Percentiles rank a stretch among this genome's conserved stretches.
phyloP scores from a whole-genome alignment of 1,284 basidiomycete genomes.

The Cutaneotrichosporon sp. region DNA sequence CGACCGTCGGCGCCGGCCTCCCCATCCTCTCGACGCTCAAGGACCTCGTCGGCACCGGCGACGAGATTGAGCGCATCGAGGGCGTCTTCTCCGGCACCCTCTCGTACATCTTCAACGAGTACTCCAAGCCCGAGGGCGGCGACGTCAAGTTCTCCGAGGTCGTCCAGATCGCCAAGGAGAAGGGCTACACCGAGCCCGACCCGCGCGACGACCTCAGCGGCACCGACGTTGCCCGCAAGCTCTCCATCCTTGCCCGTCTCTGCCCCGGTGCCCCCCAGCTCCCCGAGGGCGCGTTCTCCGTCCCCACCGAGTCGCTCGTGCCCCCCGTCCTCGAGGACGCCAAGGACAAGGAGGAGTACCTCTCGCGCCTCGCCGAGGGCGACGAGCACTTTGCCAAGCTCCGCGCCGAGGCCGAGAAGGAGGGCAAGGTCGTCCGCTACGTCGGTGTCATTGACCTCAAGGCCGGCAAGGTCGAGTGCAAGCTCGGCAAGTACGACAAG shows the following conservation, averaged over 20 bases:
- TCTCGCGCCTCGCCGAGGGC: constrained; percentile 76
- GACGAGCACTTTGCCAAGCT: constrained; percentile 78
- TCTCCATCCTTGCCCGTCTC: constrained; percentile 88
- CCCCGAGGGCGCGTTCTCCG: constrained; percentile 71
- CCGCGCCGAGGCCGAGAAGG: constrained; percentile 71
- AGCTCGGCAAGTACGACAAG: constrained; percentile 83
- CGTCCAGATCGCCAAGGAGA: constrained; percentile 82
- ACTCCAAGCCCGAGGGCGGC: constrained; percentile 60
- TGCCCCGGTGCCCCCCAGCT: constrained; percentile 58
- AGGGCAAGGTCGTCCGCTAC: constrained; percentile 84
- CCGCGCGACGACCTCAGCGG: constrained; percentile 96
- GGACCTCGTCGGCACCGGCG: constrained; percentile 88
- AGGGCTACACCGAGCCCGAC: constrained; percentile 97
- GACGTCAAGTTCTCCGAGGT: constrained; percentile 76
- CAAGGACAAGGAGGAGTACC: constrained; percentile 75
- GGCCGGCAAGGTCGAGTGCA: constrained; percentile 75
- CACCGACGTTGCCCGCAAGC: constrained; percentile 93
- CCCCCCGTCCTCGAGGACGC: constrained; percentile 71
- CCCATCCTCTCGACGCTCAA: constrained; percentile 90
- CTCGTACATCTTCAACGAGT: constrained; percentile 99
- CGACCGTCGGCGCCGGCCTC: constrained; percentile 93
- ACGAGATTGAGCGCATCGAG: constrained; percentile 66
- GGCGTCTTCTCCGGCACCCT: constrained; percentile 81
- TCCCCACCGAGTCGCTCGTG: constrained; percentile 82
- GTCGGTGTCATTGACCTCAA: constrained; percentile 91